Evolutionary conservation across 345 rosid species (phyloP).

Genomic region (Salix dunnii): DNA sequence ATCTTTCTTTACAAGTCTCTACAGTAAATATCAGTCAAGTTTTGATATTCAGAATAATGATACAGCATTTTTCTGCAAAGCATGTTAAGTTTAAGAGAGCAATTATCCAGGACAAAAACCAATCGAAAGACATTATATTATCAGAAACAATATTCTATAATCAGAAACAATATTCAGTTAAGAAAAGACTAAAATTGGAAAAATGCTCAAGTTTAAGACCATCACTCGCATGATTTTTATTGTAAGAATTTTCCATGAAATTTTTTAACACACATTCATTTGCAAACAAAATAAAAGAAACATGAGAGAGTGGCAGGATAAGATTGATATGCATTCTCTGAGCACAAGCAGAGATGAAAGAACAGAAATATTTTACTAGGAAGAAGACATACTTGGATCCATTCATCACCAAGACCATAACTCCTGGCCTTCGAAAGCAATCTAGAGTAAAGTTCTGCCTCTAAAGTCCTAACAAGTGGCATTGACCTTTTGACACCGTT

Average conservation of each 20-base stretch:
- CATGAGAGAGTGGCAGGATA: not conserved
- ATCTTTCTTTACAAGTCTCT: constrained; percentile 86
- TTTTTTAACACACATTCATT: not conserved
- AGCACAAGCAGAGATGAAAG: not conserved
- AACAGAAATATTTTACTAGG: not conserved
- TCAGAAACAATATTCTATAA: too few relatives aligned
- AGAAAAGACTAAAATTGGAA: too few relatives aligned
- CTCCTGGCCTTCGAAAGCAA: constrained; percentile 92
- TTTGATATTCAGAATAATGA: not conserved
- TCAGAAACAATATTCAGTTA: too few relatives aligned
- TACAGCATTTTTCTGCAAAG: not conserved
- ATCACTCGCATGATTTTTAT: not conserved
- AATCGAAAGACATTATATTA: not conserved
- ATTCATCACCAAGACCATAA: constrained; percentile 73
- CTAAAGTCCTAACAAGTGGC: constrained; percentile 85
- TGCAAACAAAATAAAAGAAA: not conserved
- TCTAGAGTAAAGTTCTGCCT: constrained; percentile 78
- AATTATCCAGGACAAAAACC: not conserved
- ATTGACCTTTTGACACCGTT: constrained; percentile 80
- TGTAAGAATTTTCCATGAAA: not conserved
- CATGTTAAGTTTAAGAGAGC: not conserved
- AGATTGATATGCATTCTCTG: not conserved
- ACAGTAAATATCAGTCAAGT: constrained; percentile 12
- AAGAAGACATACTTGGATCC: constrained; percentile 65
- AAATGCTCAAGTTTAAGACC: not conserved